These are phyloP conservation scores for Monosporascus sp. DNA, from an alignment of 2,329 filamentous ascomycete genomes.

Conservation along the genomic window DNA sequence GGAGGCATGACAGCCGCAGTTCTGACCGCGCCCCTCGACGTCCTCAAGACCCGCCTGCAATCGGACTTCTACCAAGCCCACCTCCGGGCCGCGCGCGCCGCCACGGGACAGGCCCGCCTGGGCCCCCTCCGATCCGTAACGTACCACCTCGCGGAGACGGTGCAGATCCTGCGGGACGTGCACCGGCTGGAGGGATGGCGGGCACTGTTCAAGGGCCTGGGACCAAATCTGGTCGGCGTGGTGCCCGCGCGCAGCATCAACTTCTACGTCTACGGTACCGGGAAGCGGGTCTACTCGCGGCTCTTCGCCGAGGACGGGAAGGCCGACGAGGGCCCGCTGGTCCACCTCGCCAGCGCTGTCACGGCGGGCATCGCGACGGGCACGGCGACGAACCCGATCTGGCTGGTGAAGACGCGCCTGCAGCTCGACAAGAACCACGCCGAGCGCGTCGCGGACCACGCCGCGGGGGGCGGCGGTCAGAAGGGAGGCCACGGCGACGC, in stretches of 20 bases:
- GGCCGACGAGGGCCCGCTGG: conserved; percentile 59
- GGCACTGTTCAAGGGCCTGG: conserved; percentile 88
- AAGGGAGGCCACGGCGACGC: conserved; percentile 23
- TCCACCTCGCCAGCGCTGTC: conserved; percentile 73
- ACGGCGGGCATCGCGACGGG: conserved; percentile 79
- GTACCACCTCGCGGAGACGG: conserved; percentile 77
- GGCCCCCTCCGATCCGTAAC: conserved; percentile 60
- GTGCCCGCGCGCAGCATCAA: conserved; percentile 88
- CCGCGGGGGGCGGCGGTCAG: neutral
- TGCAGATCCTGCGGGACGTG: conserved; percentile 78
- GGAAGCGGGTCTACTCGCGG: conserved; percentile 74
- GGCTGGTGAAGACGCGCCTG: conserved; percentile 89
- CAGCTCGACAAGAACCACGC: conserved; percentile 86
- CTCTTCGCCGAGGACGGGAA: conserved; percentile 15
- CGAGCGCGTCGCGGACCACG: conserved; percentile 31
- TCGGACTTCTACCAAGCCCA: conserved; percentile 92
- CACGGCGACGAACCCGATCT: conserved; percentile 92
- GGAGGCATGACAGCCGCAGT: conserved; percentile 88
- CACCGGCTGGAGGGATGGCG: conserved; percentile 77
- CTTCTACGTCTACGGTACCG: conserved; percentile 90
- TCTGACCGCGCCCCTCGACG: conserved; percentile 91
- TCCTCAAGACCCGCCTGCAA: conserved; percentile 88
- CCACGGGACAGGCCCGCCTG: conserved; percentile 51
- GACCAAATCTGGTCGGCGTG: conserved; percentile 83
- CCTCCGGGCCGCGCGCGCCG: conserved; percentile 62